A percentile compares a stretch with the other conserved stretches of the same genome.
Conservation (phyloP, 768 basidiomycete species). For the Heimioporus sp. region DNA sequence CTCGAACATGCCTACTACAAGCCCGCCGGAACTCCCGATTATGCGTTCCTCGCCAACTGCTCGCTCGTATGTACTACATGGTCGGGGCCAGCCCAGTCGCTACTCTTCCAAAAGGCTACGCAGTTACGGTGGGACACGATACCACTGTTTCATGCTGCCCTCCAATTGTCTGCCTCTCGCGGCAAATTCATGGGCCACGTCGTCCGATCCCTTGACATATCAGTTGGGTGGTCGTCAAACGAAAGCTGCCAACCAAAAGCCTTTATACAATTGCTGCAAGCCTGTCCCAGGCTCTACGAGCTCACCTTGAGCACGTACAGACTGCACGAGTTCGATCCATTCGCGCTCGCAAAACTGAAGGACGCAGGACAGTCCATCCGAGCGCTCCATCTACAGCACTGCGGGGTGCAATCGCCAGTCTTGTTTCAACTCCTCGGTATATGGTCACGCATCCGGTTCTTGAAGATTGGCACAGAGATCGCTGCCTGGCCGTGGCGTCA, state of each 20-base stretch:
- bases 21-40: constrained; percentile 13
- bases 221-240: constrained; percentile 8
- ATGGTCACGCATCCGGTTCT: constrained; percentile 37
- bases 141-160: constrained; percentile 14
- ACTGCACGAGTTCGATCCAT: constrained; percentile 29
- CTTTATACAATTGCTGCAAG: constrained; percentile 20
- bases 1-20: constrained; percentile 28
- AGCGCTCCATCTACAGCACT: constrained; percentile 32
- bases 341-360: constrained; percentile 25
- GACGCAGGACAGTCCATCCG: constrained; percentile 25
- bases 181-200: constrained; percentile 13
- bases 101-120: constrained; percentile 26
- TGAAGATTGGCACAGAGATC: constrained; percentile 17
- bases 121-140: constrained; percentile 1
- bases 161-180: constrained; percentile 14
- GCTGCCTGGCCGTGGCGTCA: not conserved
- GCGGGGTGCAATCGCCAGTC: constrained; percentile 41
- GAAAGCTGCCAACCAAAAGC: constrained; percentile 6
- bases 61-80: constrained; percentile 28
- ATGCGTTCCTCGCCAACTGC: constrained; percentile 18
- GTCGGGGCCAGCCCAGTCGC: constrained; percentile 27
- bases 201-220: constrained; percentile 23
- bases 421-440: constrained; percentile 41
- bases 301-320: constrained; percentile 24
- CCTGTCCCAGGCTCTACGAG: constrained; percentile 35